These are phyloP conservation scores for Calonectria pseudoturangicola DNA, from an alignment of 2,329 filamentous ascomycete species.

Conservation along the genomic window DNA sequence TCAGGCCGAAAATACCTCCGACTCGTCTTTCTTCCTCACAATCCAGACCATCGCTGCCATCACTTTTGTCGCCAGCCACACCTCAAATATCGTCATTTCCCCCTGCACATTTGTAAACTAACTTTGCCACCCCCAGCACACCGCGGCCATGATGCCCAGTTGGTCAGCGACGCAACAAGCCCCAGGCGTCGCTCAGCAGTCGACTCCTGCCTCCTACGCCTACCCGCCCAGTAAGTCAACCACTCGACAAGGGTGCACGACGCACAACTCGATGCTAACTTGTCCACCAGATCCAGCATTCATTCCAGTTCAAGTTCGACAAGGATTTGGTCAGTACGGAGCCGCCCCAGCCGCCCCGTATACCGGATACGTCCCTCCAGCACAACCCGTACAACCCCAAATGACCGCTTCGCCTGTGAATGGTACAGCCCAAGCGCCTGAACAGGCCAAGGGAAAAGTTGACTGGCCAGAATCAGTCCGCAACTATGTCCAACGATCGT, in stretches of 20 bases:
- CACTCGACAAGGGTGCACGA: constrained; percentile 19
- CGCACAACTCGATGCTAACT: constrained; percentile 50
- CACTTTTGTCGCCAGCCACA: constrained; percentile 38
- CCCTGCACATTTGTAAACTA: constrained; percentile 50
- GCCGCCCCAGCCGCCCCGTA: constrained; percentile 60
- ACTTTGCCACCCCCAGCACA: constrained; percentile 48
- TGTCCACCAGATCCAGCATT: constrained; percentile 71
- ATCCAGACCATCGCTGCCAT: constrained; percentile 37
- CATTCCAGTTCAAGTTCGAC: constrained; percentile 77
- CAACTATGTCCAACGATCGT: constrained; percentile 91
- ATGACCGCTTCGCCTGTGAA: constrained; percentile 53
- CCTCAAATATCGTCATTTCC: constrained; percentile 43
- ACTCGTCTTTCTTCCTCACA: constrained; percentile 39
- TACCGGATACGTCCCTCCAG: constrained; percentile 56
- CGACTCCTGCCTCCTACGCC: constrained; percentile 59
- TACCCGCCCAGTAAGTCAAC: constrained; percentile 63
- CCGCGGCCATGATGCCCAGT: constrained; percentile 59
- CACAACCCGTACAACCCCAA: constrained; percentile 53
- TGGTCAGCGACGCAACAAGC: constrained; percentile 62
- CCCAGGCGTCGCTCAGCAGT: constrained; percentile 64
- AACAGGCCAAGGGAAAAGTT: constrained; percentile 75
- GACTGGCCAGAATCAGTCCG: constrained; percentile 90
- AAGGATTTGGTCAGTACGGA: constrained; percentile 71
- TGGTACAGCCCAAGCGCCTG: constrained; percentile 54
- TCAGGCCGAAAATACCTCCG: constrained; percentile 52